These are phyloP conservation scores for Physcia stellaris DNA, from an alignment of 495 filamentous ascomycete genomes.

Conservation along the genomic window DNA sequence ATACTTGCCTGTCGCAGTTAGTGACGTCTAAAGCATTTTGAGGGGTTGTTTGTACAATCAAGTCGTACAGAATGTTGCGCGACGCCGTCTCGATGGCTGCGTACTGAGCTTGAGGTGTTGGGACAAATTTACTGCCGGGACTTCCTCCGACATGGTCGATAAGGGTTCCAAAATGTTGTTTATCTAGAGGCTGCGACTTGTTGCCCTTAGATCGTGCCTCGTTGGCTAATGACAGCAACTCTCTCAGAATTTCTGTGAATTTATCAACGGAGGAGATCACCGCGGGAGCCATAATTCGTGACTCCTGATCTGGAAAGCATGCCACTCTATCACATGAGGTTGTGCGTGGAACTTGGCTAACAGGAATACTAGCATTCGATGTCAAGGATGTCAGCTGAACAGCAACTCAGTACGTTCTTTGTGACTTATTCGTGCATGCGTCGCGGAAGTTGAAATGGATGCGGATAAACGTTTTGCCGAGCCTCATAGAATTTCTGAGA, in stretches of 20 bases:
- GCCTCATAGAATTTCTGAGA: no score
- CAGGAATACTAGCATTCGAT: no score
- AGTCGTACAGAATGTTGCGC: conserved; percentile 58
- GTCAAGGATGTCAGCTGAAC: no score
- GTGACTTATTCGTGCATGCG: no score
- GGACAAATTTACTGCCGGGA: conserved; percentile 3
- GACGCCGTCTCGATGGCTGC: conserved; percentile 67
- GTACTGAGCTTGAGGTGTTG: conserved; percentile 35
- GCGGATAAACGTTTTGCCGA: no score
- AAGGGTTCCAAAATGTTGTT: conserved; percentile 23
- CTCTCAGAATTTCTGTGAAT: conserved; percentile 40
- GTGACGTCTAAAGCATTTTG: conserved; percentile 18
- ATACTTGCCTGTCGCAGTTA: conserved; percentile 41
- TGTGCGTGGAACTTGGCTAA: no score
- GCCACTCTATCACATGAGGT: no score
- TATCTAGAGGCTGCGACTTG: conserved; percentile 68
- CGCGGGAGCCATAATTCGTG: conserved; percentile 40
- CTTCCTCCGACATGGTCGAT: conserved; percentile 16
- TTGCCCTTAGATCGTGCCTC: conserved; percentile 47
- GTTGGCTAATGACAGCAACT: conserved; percentile 50
- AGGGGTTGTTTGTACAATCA: no score
- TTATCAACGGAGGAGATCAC: conserved; percentile 41
- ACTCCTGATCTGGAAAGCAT: no score
- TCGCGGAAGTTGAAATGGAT: no score
- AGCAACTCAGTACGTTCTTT: no score